Percentiles rank a stretch among this genome's conserved stretches.
phyloP scores from a whole-genome alignment of 2,329 filamentous ascomycete genomes.

The Fusarium keratoplasticum region DNA sequence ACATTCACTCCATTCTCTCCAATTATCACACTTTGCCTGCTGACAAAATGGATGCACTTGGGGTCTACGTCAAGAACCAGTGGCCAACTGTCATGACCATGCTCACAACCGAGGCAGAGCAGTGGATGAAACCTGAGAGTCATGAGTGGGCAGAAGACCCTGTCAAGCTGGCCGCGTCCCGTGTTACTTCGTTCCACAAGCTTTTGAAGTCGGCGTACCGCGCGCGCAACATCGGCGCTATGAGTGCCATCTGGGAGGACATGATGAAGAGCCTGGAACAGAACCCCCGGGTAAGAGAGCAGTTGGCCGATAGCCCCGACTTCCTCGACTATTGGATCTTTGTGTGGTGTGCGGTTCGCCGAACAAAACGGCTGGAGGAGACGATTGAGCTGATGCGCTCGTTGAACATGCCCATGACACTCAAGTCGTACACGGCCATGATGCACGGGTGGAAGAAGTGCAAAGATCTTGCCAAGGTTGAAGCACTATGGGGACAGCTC shows the following conservation, averaged over 20 bases:
- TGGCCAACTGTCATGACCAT: constrained; percentile 43
- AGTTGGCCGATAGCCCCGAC: constrained; percentile 49
- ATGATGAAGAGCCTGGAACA: constrained; percentile 43
- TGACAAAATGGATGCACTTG: constrained; percentile 35
- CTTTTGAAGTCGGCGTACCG: constrained; percentile 47
- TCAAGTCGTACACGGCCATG: constrained; percentile 79
- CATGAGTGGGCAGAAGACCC: constrained; percentile 8
- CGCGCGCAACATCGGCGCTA: constrained; percentile 44
- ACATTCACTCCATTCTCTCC: constrained; percentile 35
- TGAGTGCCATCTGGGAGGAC: constrained; percentile 50
- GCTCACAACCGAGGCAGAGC: constrained; percentile 34
- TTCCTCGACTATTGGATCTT: constrained; percentile 56
- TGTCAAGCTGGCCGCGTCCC: constrained; percentile 1
- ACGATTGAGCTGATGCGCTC: constrained; percentile 57
- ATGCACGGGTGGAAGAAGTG: constrained; percentile 75
- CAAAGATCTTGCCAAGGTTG: constrained; percentile 69
- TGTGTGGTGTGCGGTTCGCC: constrained; percentile 52
- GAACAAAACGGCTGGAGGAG: constrained; percentile 47
- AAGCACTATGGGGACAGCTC: constrained; percentile 76
- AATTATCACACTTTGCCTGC: constrained; percentile 27
- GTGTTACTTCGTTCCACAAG: constrained; percentile 40
- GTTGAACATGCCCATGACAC: constrained; percentile 66
- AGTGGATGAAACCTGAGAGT: constrained; percentile 33
- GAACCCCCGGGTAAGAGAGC: constrained; percentile 38
- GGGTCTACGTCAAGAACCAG: constrained; percentile 45